phyloP scores from a whole-genome alignment of 192 early-diverging fungal genomes.

The Coemansia furcata region DNA sequence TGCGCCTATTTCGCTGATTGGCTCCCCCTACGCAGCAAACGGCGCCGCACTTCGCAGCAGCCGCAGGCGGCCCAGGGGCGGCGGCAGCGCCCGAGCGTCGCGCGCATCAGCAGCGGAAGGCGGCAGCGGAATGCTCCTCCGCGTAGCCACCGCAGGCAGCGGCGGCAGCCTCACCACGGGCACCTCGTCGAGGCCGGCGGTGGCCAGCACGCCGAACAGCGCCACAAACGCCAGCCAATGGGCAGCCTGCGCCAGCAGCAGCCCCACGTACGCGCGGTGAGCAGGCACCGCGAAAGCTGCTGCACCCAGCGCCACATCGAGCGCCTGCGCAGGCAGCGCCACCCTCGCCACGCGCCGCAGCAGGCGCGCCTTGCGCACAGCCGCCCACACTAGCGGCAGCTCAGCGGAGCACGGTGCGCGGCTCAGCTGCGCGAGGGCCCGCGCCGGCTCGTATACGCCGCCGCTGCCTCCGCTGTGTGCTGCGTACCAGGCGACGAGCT shows the following conservation, averaged over 20 bases:
- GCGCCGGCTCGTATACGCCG: neutral
- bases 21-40: conserved; percentile 15
- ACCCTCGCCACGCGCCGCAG: conserved; percentile 2
- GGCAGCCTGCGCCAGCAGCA: conserved; percentile 40
- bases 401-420: neutral
- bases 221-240: conserved; percentile 41
- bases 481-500: conserved; percentile 24
- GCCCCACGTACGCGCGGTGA: conserved; percentile 32
- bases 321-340: conserved; percentile 29
- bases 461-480: neutral
- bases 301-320: conserved; percentile 19
- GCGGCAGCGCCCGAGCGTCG: conserved; percentile 12
- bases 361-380: conserved; percentile 35
- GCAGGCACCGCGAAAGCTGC: conserved; percentile 34
- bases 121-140: conserved; percentile 41
- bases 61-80: conserved; percentile 26
- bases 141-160: conserved; percentile 27
- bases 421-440: conserved; percentile 3
- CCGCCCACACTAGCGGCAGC: conserved; percentile 41
- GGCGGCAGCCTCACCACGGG: conserved; percentile 34
- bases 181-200: conserved; percentile 5
- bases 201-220: conserved; percentile 11
- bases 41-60: conserved; percentile 30
- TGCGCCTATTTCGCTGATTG: conserved; percentile 18
- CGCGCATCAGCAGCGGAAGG: conserved; percentile 11